Evolutionary conservation across 2,329 filamentous ascomycete genomes (phyloP).

Genomic region (Blumeria graminis): DNA sequence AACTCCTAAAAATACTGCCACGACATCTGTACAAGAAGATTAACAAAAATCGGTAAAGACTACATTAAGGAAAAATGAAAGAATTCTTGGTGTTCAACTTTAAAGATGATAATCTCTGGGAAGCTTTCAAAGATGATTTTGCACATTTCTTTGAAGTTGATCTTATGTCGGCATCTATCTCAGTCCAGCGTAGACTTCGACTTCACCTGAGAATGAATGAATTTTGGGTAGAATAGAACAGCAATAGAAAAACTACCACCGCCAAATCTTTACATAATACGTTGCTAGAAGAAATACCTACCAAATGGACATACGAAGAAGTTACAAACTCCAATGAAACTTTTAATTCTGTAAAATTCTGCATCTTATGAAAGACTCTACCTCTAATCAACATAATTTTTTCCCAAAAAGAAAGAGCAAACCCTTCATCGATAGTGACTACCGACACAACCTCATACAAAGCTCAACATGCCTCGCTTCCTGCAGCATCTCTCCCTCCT

Average conservation of each 20-base stretch:
- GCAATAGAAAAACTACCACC: neutral
- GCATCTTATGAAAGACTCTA: too few relatives aligned
- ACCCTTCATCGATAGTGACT: too few relatives aligned
- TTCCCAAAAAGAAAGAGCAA: too few relatives aligned
- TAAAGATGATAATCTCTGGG: neutral
- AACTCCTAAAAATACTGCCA: too few relatives aligned
- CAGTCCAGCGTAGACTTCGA: neutral
- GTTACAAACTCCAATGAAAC: neutral
- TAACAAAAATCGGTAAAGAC: neutral
- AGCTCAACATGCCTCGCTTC: too few relatives aligned
- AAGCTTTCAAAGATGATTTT: neutral
- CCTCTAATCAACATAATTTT: too few relatives aligned
- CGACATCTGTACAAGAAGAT: too few relatives aligned
- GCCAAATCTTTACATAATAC: neutral
- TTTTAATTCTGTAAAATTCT: neutral
- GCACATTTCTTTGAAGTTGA: neutral
- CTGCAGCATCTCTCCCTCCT: too few relatives aligned
- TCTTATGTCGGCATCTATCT: neutral
- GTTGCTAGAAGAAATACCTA: neutral
- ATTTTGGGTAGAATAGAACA: neutral
- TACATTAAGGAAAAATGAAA: neutral
- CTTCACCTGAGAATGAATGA: neutral
- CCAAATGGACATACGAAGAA: neutral
- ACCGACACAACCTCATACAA: too few relatives aligned
- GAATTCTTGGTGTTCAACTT: neutral